Conservation (phyloP, 1,284 basidiomycete genomes). For the Leccinum griseonigrum region DNA sequence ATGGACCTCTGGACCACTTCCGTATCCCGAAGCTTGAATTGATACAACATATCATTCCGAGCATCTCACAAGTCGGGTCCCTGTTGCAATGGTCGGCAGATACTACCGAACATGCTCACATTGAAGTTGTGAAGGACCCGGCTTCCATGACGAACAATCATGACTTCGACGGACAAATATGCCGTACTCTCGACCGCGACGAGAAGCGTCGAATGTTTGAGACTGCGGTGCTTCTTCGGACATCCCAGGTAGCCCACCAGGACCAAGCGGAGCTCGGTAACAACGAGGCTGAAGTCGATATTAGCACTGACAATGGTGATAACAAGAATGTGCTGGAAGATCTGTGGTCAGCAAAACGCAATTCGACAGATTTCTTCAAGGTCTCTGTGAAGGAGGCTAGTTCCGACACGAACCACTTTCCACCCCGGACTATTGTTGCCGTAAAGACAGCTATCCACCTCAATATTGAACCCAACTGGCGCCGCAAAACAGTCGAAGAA, state of each 20-base stretch:
- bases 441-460: neutral
- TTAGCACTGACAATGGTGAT: neutral
- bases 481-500: neutral
- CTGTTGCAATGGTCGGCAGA: neutral
- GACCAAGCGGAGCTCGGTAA: neutral
- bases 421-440: neutral
- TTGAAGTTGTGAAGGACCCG: neutral
- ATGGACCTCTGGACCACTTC: neutral
- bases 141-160: neutral
- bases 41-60: neutral
- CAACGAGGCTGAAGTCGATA: neutral
- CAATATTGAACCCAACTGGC: neutral
- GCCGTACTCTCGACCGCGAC: neutral
- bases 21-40: constrained; percentile 2
- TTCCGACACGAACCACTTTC: neutral
- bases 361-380: neutral
- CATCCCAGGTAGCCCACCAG: neutral
- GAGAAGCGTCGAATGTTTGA: neutral
- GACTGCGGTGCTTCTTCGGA: neutral
- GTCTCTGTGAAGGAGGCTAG: neutral
- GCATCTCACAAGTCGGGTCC: neutral
- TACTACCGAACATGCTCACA: neutral
- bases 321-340: neutral
- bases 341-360: neutral
- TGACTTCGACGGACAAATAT: neutral